Evolutionary conservation across 225 moss, liverwort and hornwort genomes (phyloP), one percentile per base, ranked within the genome.

Genomic region (Ulota crispa): DNA sequence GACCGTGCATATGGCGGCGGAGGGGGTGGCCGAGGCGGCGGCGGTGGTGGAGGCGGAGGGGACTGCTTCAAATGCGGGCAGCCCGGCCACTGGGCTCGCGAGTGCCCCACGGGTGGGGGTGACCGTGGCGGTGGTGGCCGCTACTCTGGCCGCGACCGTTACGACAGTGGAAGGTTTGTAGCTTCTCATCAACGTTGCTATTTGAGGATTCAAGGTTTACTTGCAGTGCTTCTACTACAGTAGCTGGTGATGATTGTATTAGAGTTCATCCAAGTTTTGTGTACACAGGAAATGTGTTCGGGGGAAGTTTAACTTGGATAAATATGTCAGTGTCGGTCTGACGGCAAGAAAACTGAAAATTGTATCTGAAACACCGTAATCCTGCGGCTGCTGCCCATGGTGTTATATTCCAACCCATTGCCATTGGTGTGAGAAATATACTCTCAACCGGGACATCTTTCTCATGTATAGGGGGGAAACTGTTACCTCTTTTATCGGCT

Each of bases 1-100:
- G 91, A 93, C 61, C 88, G 92, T 28, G 93, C 92, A 50, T 87
- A 94, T 57, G 92, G 91, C 77, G 92, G 92, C 20, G 95, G 95
- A 68, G 93, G 94, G 19, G 93, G 98, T 37, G 90, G 92, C 45
- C 76, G 94, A 64, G 92, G 91, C 6, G 91, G 96, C 9, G 91
- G 92, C 1, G 95, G 93, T 18, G 92, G 90, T 24, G 91, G 96
- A 30, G 86, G 91, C 19, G 89, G 95, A 55, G 95, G 91, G 1
- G 95, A 96, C 84, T 99, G 99, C 76, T 99, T 99, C 81, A 99
- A 96, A 82, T 99, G 99, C 84, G 99, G 99, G n/a, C 99, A 89
- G 85, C 99, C 99, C 3, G 99, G 99, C 7, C 99, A 99, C 79
- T 99, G 99, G 99, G 99, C 99, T 3, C 93, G 99, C 53, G 99